A percentile compares a stretch with the other conserved stretches of the same genome.
Evolutionary conservation across 2,329 filamentous ascomycete species (phyloP).

Genomic region (Beauveria sp.): DNA sequence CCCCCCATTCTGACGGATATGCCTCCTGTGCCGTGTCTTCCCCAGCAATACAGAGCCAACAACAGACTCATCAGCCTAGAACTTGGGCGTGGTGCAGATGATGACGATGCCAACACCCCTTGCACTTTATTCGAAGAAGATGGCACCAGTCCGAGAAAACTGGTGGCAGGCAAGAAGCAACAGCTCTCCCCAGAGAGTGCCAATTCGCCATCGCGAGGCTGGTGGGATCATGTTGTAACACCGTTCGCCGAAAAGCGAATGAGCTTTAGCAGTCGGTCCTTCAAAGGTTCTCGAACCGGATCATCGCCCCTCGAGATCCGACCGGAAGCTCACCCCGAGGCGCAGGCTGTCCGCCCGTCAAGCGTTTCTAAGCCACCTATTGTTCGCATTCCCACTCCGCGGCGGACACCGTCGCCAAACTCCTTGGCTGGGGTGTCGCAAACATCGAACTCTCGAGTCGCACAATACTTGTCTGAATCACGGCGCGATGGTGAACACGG

Average conservation of each 20-base stretch:
- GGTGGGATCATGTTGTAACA: slow-evolving; percentile 72
- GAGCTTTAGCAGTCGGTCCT: slow-evolving; percentile 34
- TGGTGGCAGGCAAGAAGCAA: slow-evolving; percentile 29
- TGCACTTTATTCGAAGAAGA: slow-evolving; percentile 67
- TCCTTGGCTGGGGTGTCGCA: slow-evolving; percentile 15
- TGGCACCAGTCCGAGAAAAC: slow-evolving; percentile 35
- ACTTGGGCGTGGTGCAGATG: slow-evolving; percentile 12
- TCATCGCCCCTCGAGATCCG: slow-evolving; percentile 1
- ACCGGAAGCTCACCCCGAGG: slow-evolving; percentile 11
- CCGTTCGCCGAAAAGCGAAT: slow-evolving; percentile 49
- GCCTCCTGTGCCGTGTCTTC: slow-evolving; percentile 55
- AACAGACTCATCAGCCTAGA: slow-evolving; percentile 29
- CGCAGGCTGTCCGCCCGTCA: not conserved
- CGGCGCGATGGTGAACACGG: slow-evolving; percentile 26
- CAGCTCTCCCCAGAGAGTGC: slow-evolving; percentile 39
- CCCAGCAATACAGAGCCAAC: slow-evolving; percentile 31
- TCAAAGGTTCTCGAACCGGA: slow-evolving; percentile 13
- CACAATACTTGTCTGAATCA: slow-evolving; percentile 9
- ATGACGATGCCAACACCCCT: slow-evolving; percentile 45
- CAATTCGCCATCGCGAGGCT: slow-evolving; percentile 55
- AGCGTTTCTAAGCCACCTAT: slow-evolving; percentile 22
- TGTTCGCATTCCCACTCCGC: slow-evolving; percentile 29
- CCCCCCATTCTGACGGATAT: slow-evolving; percentile 26
- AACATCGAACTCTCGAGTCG: slow-evolving; percentile 12
- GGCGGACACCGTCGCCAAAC: slow-evolving; percentile 24